Evolutionary conservation across 192 early-diverging fungal genomes (phyloP).

Genomic region (Jimgerdemannia lactiflua): DNA sequence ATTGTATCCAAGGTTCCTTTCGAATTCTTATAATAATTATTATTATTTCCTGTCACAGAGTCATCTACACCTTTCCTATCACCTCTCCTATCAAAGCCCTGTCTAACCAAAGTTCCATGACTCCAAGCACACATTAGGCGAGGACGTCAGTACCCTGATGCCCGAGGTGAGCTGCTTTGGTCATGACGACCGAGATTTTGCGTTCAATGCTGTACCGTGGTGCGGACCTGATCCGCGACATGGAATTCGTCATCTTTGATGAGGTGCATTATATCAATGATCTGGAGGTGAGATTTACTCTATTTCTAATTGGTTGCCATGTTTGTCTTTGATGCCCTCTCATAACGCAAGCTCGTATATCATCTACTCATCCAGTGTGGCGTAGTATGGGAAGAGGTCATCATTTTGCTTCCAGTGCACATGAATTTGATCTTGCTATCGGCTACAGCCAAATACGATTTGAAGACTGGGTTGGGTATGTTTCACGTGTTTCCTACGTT

Average conservation of each 20-base stretch:
- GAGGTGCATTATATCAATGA: constrained; percentile 68
- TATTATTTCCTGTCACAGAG: constrained; percentile 25
- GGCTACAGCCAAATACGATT: constrained; percentile 99
- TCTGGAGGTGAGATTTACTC: no score
- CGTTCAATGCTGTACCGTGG: constrained; percentile 97
- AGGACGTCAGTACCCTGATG: constrained; percentile 94
- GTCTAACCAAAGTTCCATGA: constrained; percentile 11
- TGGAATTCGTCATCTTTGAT: constrained; percentile 96
- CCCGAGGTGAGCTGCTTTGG: constrained; percentile 85
- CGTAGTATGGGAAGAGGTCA: constrained; percentile 99
- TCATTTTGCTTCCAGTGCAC: constrained; percentile 97
- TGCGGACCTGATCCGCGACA: constrained; percentile 94
- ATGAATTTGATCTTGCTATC: constrained; percentile 93
- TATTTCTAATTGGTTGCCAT: no score
- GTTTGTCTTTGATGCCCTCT: background rate
- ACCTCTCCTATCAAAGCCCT: constrained; percentile 98
- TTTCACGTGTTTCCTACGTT: background rate
- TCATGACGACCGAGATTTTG: constrained; percentile 99
- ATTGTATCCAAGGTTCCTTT: no score
- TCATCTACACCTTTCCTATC: constrained; percentile 99
- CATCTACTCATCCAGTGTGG: constrained; percentile 59
- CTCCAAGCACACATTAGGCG: constrained; percentile 81
- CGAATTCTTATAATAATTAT: no score
- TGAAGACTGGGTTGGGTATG: constrained; percentile 97
- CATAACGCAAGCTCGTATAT: background rate